Evolutionary conservation across 2,329 filamentous ascomycete species (phyloP).

Genomic region (Lachnellula occidentalis): DNA sequence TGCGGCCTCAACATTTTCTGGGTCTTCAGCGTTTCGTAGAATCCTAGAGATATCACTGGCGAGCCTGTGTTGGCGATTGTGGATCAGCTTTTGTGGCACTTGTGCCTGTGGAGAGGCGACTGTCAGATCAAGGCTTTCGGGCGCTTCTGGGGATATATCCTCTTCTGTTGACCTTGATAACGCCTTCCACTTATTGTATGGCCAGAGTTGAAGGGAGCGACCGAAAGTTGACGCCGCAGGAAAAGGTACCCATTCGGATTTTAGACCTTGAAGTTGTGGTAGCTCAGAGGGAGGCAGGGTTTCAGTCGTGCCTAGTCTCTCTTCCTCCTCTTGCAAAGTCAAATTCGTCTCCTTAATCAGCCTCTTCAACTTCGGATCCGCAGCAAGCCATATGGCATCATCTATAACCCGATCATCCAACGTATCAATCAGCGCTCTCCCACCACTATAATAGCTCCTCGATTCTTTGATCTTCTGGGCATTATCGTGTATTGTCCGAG

Average conservation of each 20-base stretch:
- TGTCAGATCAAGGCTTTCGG: background rate
- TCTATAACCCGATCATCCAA: slow-evolving; percentile 22
- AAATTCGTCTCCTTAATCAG: slow-evolving; percentile 10
- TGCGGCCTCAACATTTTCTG: slow-evolving; percentile 15
- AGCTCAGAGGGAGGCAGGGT: background rate
- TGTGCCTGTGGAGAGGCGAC: background rate
- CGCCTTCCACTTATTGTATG: background rate
- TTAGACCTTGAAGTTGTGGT: background rate
- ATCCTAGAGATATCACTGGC: slow-evolving; percentile 19
- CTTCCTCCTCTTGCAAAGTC: background rate
- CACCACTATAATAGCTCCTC: slow-evolving; percentile 34
- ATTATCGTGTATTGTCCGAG: slow-evolving; percentile 47
- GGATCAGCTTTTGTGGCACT: background rate
- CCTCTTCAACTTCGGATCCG: slow-evolving; percentile 9
- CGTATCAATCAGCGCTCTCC: slow-evolving; percentile 16
- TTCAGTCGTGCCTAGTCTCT: background rate
- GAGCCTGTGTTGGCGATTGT: slow-evolving; percentile 17
- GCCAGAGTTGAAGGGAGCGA: background rate
- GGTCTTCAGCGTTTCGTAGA: slow-evolving; percentile 8
- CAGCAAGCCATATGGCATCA: slow-evolving; percentile 18
- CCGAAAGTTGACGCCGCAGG: background rate
- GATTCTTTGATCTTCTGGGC: slow-evolving; percentile 44
- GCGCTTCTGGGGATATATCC: no score
- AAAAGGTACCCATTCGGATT: background rate
- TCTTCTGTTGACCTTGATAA: background rate